Conservation (phyloP, 2,329 filamentous ascomycete species). For the Thelonectria blattea region DNA sequence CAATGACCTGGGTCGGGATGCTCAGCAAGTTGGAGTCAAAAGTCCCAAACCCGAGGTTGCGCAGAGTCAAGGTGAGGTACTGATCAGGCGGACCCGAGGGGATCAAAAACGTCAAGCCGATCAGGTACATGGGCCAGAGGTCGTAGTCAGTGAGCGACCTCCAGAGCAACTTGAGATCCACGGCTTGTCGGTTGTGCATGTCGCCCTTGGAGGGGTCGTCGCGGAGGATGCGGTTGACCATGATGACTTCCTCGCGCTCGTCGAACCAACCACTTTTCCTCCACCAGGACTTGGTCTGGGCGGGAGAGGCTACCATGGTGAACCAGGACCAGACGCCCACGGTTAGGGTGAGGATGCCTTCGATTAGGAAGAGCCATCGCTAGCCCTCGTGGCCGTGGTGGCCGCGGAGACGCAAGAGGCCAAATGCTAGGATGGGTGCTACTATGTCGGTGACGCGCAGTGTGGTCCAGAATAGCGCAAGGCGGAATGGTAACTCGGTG, state of each 20-base stretch:
- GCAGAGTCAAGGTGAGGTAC: conserved; percentile 57
- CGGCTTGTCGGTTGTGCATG: conserved; percentile 61
- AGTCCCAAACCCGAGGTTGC: conserved; percentile 40
- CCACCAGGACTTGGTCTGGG: conserved; percentile 60
- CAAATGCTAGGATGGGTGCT: conserved; percentile 34
- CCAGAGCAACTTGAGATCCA: conserved; percentile 55
- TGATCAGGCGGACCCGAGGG: conserved; percentile 52
- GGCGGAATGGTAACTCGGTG: conserved; percentile 24
- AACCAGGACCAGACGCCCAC: conserved; percentile 33
- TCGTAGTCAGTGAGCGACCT: conserved; percentile 63
- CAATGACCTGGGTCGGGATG: conserved; percentile 23
- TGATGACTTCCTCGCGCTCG: conserved; percentile 56
- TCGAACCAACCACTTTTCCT: conserved; percentile 52
- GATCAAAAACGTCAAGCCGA: conserved; percentile 55
- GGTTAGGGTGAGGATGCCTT: conserved; percentile 39
- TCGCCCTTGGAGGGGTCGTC: conserved; percentile 65
- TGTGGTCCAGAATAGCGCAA: conserved; percentile 26
- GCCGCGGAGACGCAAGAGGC: conserved; percentile 33
- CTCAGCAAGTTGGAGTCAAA: conserved; percentile 46
- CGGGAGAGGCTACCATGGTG: conserved; percentile 37
- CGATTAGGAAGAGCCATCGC: conserved; percentile 53
- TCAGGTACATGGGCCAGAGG: conserved; percentile 59
- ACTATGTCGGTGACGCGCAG: conserved; percentile 25
- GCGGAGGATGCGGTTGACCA: conserved; percentile 61
- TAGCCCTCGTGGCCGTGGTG: conserved; percentile 33